phyloP scores from a whole-genome alignment of 495 filamentous ascomycete genomes.

The Talaromyces liani region DNA sequence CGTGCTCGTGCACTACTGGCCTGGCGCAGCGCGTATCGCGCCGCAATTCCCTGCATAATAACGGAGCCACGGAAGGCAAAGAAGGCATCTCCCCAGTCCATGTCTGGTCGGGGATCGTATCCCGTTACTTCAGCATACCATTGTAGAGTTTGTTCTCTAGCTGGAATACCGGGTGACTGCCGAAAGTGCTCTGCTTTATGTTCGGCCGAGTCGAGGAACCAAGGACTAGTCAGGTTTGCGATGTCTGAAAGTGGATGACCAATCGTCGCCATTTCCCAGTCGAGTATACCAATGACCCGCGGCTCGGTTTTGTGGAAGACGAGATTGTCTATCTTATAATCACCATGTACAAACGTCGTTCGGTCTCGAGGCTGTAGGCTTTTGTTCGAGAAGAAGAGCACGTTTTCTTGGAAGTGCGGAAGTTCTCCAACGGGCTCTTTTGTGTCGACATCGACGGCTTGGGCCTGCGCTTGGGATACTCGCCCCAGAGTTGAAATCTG shows the following conservation, averaged over 20 bases:
- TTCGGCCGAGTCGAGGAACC: constrained; percentile 40
- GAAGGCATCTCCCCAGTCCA: constrained; percentile 59
- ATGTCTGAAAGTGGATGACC: constrained; percentile 90
- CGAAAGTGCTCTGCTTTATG: constrained; percentile 44
- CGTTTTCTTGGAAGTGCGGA: constrained; percentile 73
- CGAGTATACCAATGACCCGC: constrained; percentile 83
- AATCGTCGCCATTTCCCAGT: constrained; percentile 97
- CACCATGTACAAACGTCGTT: constrained; percentile 78
- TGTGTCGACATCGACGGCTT: constrained; percentile 66
- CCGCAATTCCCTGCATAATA: constrained; percentile 93
- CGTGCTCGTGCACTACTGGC: constrained; percentile 79
- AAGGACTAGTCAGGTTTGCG: constrained; percentile 70
- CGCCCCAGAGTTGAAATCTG: constrained; percentile 76
- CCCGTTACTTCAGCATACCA: constrained; percentile 73
- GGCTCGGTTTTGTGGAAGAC: constrained; percentile 88
- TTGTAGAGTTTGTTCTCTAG: constrained; percentile 55
- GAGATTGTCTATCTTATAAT: constrained; percentile 97
- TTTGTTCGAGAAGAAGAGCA: constrained; percentile 65
- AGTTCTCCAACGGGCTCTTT: constrained; percentile 69
- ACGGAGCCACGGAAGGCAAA: constrained; percentile 59
- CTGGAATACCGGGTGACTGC: constrained; percentile 66
- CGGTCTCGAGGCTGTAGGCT: constrained; percentile 66
- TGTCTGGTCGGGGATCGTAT: constrained; percentile 52
- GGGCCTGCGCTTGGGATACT: constrained; percentile 71
- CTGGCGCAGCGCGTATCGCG: constrained; percentile 74